A percentile compares a stretch with the other conserved stretches of the same genome.
These are phyloP conservation scores for Rubus idaeus DNA, from an alignment of 306 rosid species.

Conservation along the genomic window DNA sequence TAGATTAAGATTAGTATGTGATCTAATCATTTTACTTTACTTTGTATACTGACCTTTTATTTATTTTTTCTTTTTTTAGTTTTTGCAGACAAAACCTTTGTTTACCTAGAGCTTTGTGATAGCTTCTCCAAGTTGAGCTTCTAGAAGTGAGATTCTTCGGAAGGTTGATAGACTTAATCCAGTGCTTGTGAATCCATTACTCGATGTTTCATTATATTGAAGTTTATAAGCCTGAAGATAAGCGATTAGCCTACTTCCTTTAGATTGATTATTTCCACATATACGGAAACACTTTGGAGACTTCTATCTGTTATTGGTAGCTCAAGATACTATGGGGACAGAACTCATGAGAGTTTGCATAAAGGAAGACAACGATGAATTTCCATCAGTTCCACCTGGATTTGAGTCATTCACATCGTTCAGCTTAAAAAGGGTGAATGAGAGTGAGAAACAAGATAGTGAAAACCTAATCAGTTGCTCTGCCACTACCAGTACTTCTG, in stretches of 20 bases:
- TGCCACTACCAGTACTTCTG: constrained; percentile 46
- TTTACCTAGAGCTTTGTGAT: constrained; percentile 22
- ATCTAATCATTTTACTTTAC: not conserved
- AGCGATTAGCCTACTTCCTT: constrained; percentile 6
- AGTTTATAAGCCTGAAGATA: constrained; percentile 28
- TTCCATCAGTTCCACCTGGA: constrained; percentile 97
- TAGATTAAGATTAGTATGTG: not conserved
- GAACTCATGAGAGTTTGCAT: constrained; percentile 78
- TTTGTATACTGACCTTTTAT: not conserved
- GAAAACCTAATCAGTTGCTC: constrained; percentile 43
- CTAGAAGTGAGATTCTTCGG: constrained; percentile 15
- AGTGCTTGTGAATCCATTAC: constrained; percentile 19
- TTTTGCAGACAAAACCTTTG: constrained; percentile 12
- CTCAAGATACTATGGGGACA: constrained; percentile 70
- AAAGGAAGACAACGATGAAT: constrained; percentile 89
- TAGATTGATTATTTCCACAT: constrained; percentile 28
- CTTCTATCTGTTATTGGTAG: constrained; percentile 22
- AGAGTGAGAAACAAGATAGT: constrained; percentile 45
- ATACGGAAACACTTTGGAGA: constrained; percentile 21
- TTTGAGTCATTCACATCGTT: constrained; percentile 85
- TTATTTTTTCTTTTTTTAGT: not conserved
- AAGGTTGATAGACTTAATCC: constrained; percentile 19
- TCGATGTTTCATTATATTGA: constrained; percentile 20
- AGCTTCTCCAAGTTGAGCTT: constrained; percentile 32
- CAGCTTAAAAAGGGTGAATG: constrained; percentile 51